These are phyloP conservation scores for Asterochloris sp. DNA, from an alignment of 139 green algal species.

Conservation along the genomic window DNA sequence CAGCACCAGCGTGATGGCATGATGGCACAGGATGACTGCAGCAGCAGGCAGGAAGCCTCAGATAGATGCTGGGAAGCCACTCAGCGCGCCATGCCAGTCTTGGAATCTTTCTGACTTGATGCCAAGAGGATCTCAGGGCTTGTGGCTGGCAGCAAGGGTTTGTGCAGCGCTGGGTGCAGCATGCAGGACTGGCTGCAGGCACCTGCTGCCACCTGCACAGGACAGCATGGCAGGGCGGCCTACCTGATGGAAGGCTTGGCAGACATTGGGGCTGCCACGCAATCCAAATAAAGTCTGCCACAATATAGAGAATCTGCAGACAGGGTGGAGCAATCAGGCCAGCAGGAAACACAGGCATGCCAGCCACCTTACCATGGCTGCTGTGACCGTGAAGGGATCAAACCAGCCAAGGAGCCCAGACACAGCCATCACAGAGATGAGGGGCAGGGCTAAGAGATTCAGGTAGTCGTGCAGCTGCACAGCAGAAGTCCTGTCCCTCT, in stretches of 20 bases:
- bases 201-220: no score
- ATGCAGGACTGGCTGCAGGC: no score
- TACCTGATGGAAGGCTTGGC: slow-evolving; percentile 25
- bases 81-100: no score
- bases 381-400: slow-evolving; percentile 23
- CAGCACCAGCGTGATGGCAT: slow-evolving; percentile 37
- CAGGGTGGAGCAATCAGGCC: slow-evolving; percentile 9
- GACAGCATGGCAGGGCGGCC: no score
- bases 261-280: slow-evolving; percentile 30
- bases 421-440: slow-evolving; percentile 20
- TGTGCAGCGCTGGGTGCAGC: no score
- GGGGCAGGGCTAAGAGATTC: slow-evolving; percentile 31
- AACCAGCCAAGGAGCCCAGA: slow-evolving; percentile 24
- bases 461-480: background rate
- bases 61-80: no score
- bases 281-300: slow-evolving; percentile 40
- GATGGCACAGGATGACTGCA: slow-evolving; percentile 42
- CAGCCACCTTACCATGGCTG: slow-evolving; percentile 9
- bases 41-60: no score
- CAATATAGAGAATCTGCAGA: slow-evolving; percentile 25
- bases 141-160: no score
- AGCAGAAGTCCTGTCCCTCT: no score
- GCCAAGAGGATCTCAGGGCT: no score
- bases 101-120: no score
- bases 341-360: background rate